These are phyloP conservation scores for Hirsutella minnesotensis DNA, from an alignment of 2,329 filamentous ascomycete genomes.

Conservation along the genomic window DNA sequence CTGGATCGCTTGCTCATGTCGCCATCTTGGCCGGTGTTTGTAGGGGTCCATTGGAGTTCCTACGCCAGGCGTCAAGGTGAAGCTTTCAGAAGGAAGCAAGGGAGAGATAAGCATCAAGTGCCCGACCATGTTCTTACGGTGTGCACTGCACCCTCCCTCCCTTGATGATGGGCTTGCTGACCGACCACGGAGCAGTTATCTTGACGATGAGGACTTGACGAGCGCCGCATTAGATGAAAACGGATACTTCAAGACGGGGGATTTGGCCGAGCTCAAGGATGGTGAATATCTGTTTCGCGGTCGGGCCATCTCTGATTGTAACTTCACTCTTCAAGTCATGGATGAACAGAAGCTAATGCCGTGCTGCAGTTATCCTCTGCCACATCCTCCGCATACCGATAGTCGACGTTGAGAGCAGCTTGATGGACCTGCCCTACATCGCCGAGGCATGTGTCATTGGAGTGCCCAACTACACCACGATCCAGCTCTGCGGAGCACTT, in stretches of 20 bases:
- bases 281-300: not conserved
- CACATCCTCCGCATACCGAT: not conserved
- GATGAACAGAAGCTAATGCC: not conserved
- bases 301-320: not conserved
- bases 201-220: not conserved
- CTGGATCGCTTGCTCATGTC: not conserved
- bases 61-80: not conserved
- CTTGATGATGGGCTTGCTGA: not conserved
- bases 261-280: not conserved
- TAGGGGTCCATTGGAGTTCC: not conserved
- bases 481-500: not conserved
- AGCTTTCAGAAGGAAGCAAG: not conserved
- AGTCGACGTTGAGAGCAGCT: not conserved
- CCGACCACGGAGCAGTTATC: not conserved
- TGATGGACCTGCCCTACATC: not conserved
- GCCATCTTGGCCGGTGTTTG: not conserved
- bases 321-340: not conserved
- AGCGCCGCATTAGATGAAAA: not conserved
- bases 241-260: not conserved
- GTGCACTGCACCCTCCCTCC: not conserved
- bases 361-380: not conserved
- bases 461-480: not conserved
- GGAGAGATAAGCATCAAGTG: not conserved
- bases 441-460: not conserved
- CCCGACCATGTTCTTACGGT: not conserved